Evolutionary conservation across 257 asterid species (phyloP), one percentile per base, ranked within the genome.

Genomic region (Capsicum rhomboideum): DNA sequence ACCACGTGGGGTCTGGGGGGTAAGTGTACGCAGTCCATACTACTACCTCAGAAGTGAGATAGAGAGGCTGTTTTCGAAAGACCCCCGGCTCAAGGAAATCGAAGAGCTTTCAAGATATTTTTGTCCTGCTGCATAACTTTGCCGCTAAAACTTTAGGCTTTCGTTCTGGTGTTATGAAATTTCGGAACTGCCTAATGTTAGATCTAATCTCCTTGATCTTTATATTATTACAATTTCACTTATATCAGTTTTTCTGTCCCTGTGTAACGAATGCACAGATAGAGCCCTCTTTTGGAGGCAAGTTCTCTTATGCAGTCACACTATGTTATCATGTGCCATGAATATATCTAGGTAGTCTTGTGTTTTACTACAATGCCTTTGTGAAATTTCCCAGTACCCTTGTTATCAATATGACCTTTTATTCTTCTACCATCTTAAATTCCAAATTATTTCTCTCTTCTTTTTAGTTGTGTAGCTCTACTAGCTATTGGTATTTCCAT

Each of bases 281-380:
- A 78, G 98, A 93, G 87, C 97, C 98, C 87, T 91, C 94, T 58
- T 85, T 84, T 67, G 94, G 88, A 64, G 97, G 92, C 71, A 88
- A 87, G 72, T 87, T 93, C 37, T 34, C 37, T 34, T 34, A 34
- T 34, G 37, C 37, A 34, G 37, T 34, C 37, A 5, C 37, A 34
- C 37, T 49, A 49, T 49, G 49, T 75, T 75, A 75, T 49, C 61
- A 23, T 4, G 26, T 49, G 81, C 44, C 26, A 49, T 75, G 58
- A 72, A 49, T 21, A 44, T 72, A 21, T 64, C 21, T 44, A n/a
- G 53, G 55, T 42, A 12, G 31, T 34, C 34, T n/a, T 72, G 37
- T 8, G 42, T 74, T 74, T 21, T 13, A 8, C 2, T 46, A 14
- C 58, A 74, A 21, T 46, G 58, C 37, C n/a, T 29, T 74, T 14